A percentile compares a stretch with the other conserved stretches of the same genome.
phyloP scores from a whole-genome alignment of 106 monocot species.

The Platanthera guangdongensis region DNA sequence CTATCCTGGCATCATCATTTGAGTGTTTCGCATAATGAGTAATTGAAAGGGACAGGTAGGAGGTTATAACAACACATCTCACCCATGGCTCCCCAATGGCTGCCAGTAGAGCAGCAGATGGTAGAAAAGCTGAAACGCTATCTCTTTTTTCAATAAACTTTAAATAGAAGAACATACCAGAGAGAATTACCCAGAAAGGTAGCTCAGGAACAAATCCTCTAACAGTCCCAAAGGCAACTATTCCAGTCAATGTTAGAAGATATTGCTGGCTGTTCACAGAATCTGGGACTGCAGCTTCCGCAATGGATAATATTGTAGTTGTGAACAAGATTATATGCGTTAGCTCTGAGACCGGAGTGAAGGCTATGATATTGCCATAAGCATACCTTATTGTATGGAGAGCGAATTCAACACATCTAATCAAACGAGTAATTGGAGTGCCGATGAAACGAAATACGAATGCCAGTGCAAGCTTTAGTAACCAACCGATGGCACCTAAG shows the following conservation, averaged over 20 bases:
- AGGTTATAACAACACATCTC: conserved; percentile 36
- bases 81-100: conserved; percentile 73
- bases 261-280: conserved; percentile 44
- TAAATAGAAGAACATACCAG: conserved; percentile 41
- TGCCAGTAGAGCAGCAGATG: conserved; percentile 43
- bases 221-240: conserved; percentile 45
- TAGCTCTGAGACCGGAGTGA: conserved; percentile 64
- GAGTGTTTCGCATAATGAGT: conserved; percentile 43
- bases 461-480: conserved; percentile 41
- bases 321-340: conserved; percentile 58
- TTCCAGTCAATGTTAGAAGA: conserved; percentile 45
- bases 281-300: conserved; percentile 43
- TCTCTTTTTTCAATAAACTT: conserved; percentile 43
- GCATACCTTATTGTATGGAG: conserved; percentile 27
- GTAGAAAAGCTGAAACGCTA: conserved; percentile 38
- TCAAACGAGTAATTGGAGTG: conserved; percentile 40
- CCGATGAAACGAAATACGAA: conserved; percentile 47
- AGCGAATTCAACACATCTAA: conserved; percentile 39
- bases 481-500: conserved; percentile 21
- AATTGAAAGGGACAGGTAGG: conserved; percentile 50
- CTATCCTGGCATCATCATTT: conserved; percentile 1
- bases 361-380: conserved; percentile 45
- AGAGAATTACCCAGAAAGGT: conserved; percentile 35
- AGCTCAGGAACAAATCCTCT: conserved; percentile 38
- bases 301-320: conserved; percentile 46